These are phyloP conservation scores for Trichocladium uniseriatum DNA, from an alignment of 495 filamentous ascomycete genomes.

Conservation along the genomic window DNA sequence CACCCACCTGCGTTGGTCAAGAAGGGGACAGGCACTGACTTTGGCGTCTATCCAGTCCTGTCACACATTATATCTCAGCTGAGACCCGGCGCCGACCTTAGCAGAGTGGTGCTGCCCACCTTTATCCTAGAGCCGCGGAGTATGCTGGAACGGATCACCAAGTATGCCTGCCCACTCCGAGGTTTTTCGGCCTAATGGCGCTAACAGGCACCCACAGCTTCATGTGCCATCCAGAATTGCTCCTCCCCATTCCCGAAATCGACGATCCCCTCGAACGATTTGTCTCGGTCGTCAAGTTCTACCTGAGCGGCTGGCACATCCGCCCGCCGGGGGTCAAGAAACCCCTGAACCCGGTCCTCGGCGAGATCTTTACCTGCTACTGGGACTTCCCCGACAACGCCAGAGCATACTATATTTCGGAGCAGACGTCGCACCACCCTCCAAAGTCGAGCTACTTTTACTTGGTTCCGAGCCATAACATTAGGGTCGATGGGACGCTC, in stretches of 20 bases:
- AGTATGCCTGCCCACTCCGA: slow-evolving; percentile 43
- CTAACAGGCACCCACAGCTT: slow-evolving; percentile 53
- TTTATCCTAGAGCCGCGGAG: slow-evolving; percentile 97
- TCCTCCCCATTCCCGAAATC: slow-evolving; percentile 75
- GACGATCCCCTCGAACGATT: slow-evolving; percentile 90
- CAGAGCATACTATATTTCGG: slow-evolving; percentile 87
- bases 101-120: slow-evolving; percentile 86
- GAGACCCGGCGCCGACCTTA: slow-evolving; percentile 88
- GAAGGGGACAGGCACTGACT: slow-evolving; percentile 1
- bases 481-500: slow-evolving; percentile 89
- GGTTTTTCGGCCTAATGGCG: neutral
- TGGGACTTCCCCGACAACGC: slow-evolving; percentile 89
- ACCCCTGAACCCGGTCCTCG: slow-evolving; percentile 91
- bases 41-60: slow-evolving; percentile 50
- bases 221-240: slow-evolving; percentile 97
- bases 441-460: slow-evolving; percentile 99
- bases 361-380: slow-evolving; percentile 89
- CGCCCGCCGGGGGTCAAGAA: slow-evolving; percentile 98
- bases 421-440: slow-evolving; percentile 91
- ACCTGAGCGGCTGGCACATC: slow-evolving; percentile 97
- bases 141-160: slow-evolving; percentile 98
- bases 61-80: slow-evolving; percentile 95
- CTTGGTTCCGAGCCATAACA: slow-evolving; percentile 90
- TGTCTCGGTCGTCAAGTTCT: slow-evolving; percentile 92
- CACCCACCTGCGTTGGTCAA: neutral